These are phyloP conservation scores for Scleroderma citrinum DNA, from an alignment of 768 basidiomycete species.

Conservation along the genomic window DNA sequence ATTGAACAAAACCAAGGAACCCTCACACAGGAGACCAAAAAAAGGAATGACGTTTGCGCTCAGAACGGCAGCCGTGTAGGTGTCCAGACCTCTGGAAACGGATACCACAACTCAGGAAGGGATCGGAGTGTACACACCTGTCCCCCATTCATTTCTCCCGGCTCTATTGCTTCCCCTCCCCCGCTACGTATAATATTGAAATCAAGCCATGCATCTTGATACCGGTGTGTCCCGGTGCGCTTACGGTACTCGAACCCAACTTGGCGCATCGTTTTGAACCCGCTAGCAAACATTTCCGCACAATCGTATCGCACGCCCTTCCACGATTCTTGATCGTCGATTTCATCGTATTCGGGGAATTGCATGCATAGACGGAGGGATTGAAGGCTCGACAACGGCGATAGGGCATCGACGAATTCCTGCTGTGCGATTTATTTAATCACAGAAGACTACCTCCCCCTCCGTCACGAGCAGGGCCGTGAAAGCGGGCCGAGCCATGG, in stretches of 20 bases:
- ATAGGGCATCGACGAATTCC: constrained; percentile 30
- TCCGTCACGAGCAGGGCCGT: too few relatives aligned
- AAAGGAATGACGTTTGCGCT: constrained; percentile 1
- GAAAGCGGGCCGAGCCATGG: background rate
- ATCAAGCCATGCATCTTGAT: constrained; percentile 33
- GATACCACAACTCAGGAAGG: constrained; percentile 28
- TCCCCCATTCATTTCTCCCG: background rate
- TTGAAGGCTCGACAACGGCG: constrained; percentile 21
- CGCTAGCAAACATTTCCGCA: constrained; percentile 24
- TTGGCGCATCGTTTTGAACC: constrained; percentile 26
- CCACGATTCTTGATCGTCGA: constrained; percentile 29
- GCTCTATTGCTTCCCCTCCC: background rate
- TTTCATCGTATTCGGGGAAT: constrained; percentile 30
- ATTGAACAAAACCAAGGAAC: background rate
- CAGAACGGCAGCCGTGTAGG: constrained; percentile 19
- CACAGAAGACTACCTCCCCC: constrained; percentile 9
- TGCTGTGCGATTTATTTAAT: constrained; percentile 23
- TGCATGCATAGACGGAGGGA: constrained; percentile 32
- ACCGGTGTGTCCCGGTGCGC: constrained; percentile 30
- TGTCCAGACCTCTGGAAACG: constrained; percentile 32
- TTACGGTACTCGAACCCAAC: constrained; percentile 33
- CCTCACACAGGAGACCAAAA: background rate
- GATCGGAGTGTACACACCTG: constrained; percentile 13
- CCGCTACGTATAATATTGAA: constrained; percentile 21
- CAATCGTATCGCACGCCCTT: constrained; percentile 22